These are phyloP conservation scores for Penium margaritaceum DNA, from an alignment of 139 green algal species.

Conservation along the genomic window DNA sequence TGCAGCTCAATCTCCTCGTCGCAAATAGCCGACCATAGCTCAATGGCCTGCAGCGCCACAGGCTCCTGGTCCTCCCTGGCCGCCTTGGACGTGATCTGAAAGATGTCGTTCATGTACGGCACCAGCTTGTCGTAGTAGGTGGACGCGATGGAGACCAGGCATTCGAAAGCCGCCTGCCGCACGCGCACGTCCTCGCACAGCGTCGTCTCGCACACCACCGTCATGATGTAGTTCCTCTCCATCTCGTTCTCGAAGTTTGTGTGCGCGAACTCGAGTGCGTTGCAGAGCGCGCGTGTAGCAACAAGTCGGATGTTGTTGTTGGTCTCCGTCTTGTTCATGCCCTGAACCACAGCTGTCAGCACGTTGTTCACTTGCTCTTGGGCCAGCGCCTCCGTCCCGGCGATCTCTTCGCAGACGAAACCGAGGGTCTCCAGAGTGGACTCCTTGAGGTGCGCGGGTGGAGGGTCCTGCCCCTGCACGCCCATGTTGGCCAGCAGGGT, in stretches of 20 bases:
- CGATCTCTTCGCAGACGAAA: constrained; percentile 93
- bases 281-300: constrained; percentile 79
- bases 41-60: constrained; percentile 85
- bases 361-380: constrained; percentile 86
- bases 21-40: constrained; percentile 85
- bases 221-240: constrained; percentile 96
- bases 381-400: constrained; percentile 68
- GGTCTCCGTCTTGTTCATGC: constrained; percentile 74
- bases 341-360: constrained; percentile 81
- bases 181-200: constrained; percentile 57
- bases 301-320: constrained; percentile 72
- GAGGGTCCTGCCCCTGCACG: not conserved
- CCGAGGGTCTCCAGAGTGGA: constrained; percentile 84
- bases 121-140: constrained; percentile 87
- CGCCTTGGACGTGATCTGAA: constrained; percentile 77
- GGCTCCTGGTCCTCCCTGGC: constrained; percentile 78
- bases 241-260: constrained; percentile 87
- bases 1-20: constrained; percentile 68
- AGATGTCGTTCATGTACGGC: constrained; percentile 91
- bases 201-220: constrained; percentile 72
- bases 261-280: constrained; percentile 88
- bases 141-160: constrained; percentile 77
- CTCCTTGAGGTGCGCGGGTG: constrained; percentile 51
- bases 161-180: constrained; percentile 79
- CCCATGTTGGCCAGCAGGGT: constrained; percentile 61